Evolutionary conservation across 2,329 filamentous ascomycete genomes (phyloP).

Genomic region (Pseudogymnoascus sp.): DNA sequence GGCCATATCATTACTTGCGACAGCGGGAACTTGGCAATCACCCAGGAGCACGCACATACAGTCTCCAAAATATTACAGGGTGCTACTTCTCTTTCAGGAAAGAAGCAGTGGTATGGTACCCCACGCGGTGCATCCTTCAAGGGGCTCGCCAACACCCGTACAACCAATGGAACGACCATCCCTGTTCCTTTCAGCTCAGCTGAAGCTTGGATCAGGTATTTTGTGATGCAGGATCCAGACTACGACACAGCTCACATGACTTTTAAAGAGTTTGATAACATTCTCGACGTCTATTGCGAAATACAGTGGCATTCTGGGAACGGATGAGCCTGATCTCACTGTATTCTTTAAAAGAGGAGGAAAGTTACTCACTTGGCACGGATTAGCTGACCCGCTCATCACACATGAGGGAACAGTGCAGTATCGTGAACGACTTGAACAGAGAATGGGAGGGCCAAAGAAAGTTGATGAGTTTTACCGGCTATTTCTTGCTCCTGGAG

Average conservation of each 20-base stretch:
- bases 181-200: background rate
- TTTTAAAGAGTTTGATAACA: conserved; percentile 20
- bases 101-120: background rate
- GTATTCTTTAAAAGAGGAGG: conserved; percentile 9
- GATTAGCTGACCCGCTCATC: conserved; percentile 26
- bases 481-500: conserved; percentile 11
- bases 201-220: background rate
- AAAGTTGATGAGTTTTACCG: conserved; percentile 13
- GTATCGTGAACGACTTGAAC: conserved; percentile 30
- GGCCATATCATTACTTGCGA: background rate
- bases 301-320: conserved; percentile 20
- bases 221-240: background rate
- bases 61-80: background rate
- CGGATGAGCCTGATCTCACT: conserved; percentile 5
- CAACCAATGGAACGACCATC: background rate
- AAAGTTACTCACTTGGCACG: conserved; percentile 16
- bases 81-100: background rate
- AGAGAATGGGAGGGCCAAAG: background rate
- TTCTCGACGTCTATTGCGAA: conserved; percentile 22
- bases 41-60: background rate
- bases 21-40: background rate
- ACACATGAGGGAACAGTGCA: conserved; percentile 27
- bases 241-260: conserved; percentile 25
- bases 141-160: background rate
- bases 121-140: background rate